A percentile compares a stretch with the other conserved stretches of the same genome.
Conservation (phyloP, 768 basidiomycete genomes). For the Russula ochroleuca region DNA sequence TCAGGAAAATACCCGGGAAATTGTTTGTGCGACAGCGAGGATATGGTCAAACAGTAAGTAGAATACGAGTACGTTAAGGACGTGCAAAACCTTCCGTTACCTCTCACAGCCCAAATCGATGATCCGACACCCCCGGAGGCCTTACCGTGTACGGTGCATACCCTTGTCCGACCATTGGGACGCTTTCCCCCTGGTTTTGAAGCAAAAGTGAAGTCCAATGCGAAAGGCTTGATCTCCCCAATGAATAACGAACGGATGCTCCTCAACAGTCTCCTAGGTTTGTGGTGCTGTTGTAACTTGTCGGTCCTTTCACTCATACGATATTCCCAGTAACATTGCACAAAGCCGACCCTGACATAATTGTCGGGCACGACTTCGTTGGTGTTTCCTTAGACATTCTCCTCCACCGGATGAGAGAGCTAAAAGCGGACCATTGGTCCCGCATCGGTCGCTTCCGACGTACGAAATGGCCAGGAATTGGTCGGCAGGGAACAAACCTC, state of each 20-base stretch:
- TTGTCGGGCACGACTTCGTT: constrained; percentile 92
- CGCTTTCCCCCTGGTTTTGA: constrained; percentile 85
- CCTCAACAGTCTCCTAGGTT: constrained; percentile 76
- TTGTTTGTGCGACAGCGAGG: constrained; percentile 79
- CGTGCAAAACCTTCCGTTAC: background rate
- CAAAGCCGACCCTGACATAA: constrained; percentile 88
- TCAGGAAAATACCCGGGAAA: constrained; percentile 87
- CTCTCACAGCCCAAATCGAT: constrained; percentile 69
- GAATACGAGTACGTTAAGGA: background rate
- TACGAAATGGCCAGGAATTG: constrained; percentile 74
- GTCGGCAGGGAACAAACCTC: constrained; percentile 79
- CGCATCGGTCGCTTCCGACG: constrained; percentile 87
- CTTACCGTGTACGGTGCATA: constrained; percentile 76
- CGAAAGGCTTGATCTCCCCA: constrained; percentile 65
- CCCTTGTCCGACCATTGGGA: constrained; percentile 86
- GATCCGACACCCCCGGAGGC: constrained; percentile 88
- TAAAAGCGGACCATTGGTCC: constrained; percentile 92
- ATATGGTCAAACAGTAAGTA: constrained; percentile 71
- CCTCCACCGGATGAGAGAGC: constrained; percentile 83
- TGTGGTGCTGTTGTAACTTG: constrained; percentile 1
- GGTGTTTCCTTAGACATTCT: constrained; percentile 88
- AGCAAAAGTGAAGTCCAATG: constrained; percentile 53
- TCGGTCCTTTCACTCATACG: constrained; percentile 6
- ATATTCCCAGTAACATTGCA: constrained; percentile 55
- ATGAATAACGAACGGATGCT: constrained; percentile 82